Evolutionary conservation across 2,329 filamentous ascomycete species (phyloP).

Genomic region (Ascochyta fabae): DNA sequence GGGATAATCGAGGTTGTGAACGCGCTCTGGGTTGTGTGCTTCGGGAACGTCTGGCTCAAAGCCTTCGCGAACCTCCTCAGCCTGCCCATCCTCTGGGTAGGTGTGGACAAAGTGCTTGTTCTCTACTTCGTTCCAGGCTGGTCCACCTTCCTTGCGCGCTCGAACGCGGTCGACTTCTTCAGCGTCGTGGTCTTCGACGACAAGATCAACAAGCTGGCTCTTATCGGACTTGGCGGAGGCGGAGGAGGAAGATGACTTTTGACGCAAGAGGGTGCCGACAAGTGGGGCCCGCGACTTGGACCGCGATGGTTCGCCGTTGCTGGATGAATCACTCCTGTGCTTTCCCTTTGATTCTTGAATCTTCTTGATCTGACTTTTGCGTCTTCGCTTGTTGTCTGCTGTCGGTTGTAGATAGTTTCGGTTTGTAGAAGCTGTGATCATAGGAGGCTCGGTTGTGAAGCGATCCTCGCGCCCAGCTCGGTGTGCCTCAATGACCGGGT

Average conservation of each 20-base stretch:
- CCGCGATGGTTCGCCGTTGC: constrained; percentile 42
- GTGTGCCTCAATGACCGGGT: constrained; percentile 88
- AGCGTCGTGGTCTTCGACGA: constrained; percentile 68
- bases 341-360: constrained; percentile 55
- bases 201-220: constrained; percentile 70
- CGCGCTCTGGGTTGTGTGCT: constrained; percentile 50
- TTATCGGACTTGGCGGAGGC: constrained; percentile 60
- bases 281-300: constrained; percentile 44
- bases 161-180: constrained; percentile 68
- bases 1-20: constrained; percentile 54
- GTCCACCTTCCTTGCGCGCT: constrained; percentile 66
- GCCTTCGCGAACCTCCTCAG: constrained; percentile 61
- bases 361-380: constrained; percentile 56
- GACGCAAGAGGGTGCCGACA: constrained; percentile 51
- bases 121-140: constrained; percentile 64
- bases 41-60: constrained; percentile 59
- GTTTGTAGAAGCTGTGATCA: constrained; percentile 64
- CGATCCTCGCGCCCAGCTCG: constrained; percentile 76
- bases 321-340: constrained; percentile 49
- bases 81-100: constrained; percentile 55
- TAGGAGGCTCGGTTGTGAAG: constrained; percentile 57
- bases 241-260: constrained; percentile 55
- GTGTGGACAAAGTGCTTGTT: constrained; percentile 62
- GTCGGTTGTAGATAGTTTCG: constrained; percentile 62
- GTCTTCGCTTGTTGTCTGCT: constrained; percentile 53